These are phyloP conservation scores for Neurospora sp. DNA, from an alignment of 495 filamentous ascomycete genomes.

Conservation along the genomic window DNA sequence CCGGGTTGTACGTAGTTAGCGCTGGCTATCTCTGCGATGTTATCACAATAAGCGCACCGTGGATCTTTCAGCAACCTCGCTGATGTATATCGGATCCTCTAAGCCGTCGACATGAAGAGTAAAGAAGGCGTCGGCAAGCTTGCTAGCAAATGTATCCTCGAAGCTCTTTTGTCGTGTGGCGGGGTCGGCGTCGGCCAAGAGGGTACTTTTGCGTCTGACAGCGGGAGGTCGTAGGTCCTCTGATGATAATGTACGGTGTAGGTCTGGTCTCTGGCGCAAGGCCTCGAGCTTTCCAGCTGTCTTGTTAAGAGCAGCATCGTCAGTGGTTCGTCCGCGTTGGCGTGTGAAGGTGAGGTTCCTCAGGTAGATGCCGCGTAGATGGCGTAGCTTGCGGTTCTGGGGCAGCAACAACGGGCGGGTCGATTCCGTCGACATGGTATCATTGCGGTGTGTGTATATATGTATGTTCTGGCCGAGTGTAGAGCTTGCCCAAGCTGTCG, in stretches of 20 bases:
- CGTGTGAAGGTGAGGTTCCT: constrained; percentile 69
- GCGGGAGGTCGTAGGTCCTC: constrained; percentile 46
- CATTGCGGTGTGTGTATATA: constrained; percentile 6
- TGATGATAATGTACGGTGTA: constrained; percentile 66
- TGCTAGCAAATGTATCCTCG: constrained; percentile 58
- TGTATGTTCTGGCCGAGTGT: background rate
- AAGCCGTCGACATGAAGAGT: constrained; percentile 61
- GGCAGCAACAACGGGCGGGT: constrained; percentile 37
- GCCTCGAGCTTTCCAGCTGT: constrained; percentile 60
- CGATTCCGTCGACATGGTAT: constrained; percentile 29
- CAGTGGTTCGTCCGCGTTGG: constrained; percentile 62
- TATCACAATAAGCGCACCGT: constrained; percentile 40
- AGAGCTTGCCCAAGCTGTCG: background rate
- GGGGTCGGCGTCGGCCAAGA: constrained; percentile 58
- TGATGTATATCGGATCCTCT: constrained; percentile 76
- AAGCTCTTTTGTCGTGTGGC: constrained; percentile 62
- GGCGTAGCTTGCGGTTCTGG: constrained; percentile 81
- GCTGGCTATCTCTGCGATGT: background rate
- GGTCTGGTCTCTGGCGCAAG: constrained; percentile 38
- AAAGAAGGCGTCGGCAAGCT: constrained; percentile 85
- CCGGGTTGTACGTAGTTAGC: background rate
- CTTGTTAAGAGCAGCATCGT: constrained; percentile 74
- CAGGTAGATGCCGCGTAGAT: constrained; percentile 77
- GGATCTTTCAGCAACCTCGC: constrained; percentile 66
- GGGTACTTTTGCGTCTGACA: constrained; percentile 57